Evolutionary conservation across 2,329 filamentous ascomycete species (phyloP), one percentile per base, ranked within the genome.

Genomic region (Beauveria rudraprayagi): DNA sequence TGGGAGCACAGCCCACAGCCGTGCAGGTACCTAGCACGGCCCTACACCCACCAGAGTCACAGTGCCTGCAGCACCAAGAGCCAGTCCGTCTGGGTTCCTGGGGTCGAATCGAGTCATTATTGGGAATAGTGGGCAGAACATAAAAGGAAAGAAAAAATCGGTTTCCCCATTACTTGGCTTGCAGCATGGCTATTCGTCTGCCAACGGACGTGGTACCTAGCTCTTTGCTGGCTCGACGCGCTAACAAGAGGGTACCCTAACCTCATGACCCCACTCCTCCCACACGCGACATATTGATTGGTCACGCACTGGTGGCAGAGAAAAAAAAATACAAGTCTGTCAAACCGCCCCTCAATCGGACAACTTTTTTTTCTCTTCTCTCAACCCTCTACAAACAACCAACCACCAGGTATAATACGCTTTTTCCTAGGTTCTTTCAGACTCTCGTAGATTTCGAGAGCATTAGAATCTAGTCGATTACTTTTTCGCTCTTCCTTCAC

Each of bases 371-470:
- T 66, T 69, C 65, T 62, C 62, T 65, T 62, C 62, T 56, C 54
- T 58, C 22, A 68, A 67, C 66, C 66, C 69, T 66, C 69, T 67
- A 69, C 63, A 67, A 68, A 63, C 68, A 66, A 65, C 48, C 69
- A 69, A 67, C 65, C 62, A 65, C 63, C 64, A 64, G 63, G 72
- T 66, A 70, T 65, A 67, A 66, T 67, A 69, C 67, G 62, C 64
- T 63, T 65, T 65, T 66, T 65, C 75, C 70, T 79, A 78, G 73
- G 71, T 74, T 72, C 67, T 67, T 67, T 71, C 40, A 67, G 67
- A 70, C 75, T 77, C 76, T 76, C 74, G 73, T 72, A 65, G 67
- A 66, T 67, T 64, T 73, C 73, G 81, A 75, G 80, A 79, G 76
- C 70, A 60, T 53, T 68, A 71, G 71, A 74, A 73, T 81, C 78